Base-by-base conservation (phyloP, 176 grass and related monocot species). In the Secale cereale region DNA sequence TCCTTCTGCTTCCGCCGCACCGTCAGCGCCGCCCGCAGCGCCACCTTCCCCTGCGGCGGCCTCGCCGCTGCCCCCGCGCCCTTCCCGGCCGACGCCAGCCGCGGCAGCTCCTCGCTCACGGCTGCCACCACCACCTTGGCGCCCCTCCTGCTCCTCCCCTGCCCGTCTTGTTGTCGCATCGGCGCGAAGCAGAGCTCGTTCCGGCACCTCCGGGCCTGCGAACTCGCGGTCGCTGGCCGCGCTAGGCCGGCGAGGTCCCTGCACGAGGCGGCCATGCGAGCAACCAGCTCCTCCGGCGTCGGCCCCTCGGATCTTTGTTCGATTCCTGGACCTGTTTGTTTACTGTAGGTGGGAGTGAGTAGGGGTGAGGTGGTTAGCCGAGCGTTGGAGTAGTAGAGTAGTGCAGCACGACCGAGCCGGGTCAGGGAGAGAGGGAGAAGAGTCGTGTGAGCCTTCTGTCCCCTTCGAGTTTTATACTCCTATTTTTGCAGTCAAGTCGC, bases 1-100 rank as follows among this genome's bases (percentile, higher is more conserved):
- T 99, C 97, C 88, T 99, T 99, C 31, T 81, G 87, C 97, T 99
- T 99, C 75, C 93, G 85, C 76, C 94, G 87, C 84, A 99, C 94
- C 59, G 93, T 99, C 65, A 99, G 59, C 87, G 86, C 97, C 39
- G 97, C 97, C 80, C 97, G 85, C 59, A 95, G 59, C 80, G 69
- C 78, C 56, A 88, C 85, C 66, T 96, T 96, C 45, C 78, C 78
- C 23, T 56, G 46, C 16, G 26, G 40, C 43, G 43, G 26, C 70
- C 39, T 27, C 56, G 75, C 65, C 72, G 33, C 72, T 5, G 17
- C 19, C 5, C 63, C 50, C 7, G 31, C 23, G 40, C 54, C 60
- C n/a, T 82, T 69, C 77, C 69, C 86, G 2, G 85, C 71, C 30
- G 82, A 76, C 33, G 76, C 85, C 33, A 88, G 56, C 80, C 81